Conservation (phyloP, 768 basidiomycete species). For the Tremella yokohamensis region DNA sequence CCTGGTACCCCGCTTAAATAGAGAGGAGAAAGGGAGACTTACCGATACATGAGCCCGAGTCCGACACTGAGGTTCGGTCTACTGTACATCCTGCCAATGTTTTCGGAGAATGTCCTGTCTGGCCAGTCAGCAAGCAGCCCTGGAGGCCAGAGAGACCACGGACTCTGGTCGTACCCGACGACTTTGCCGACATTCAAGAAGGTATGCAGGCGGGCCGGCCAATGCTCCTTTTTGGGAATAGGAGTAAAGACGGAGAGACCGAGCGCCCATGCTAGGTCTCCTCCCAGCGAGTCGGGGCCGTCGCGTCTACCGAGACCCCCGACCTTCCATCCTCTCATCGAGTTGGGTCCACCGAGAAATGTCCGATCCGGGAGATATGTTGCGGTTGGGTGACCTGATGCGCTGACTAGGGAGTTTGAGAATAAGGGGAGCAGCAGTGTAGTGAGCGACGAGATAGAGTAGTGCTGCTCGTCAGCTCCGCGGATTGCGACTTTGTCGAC, state of each 20-base stretch:
- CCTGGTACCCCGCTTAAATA: background rate
- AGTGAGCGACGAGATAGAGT: slow-evolving; percentile 68
- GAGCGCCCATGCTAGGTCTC: slow-evolving; percentile 45
- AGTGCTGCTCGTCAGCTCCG: slow-evolving; percentile 56
- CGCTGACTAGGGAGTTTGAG: slow-evolving; percentile 38
- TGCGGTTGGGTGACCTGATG: slow-evolving; percentile 23
- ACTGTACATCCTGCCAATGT: slow-evolving; percentile 38
- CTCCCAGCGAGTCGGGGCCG: slow-evolving; percentile 49
- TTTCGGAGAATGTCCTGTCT: slow-evolving; percentile 39
- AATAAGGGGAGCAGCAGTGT: slow-evolving; percentile 69
- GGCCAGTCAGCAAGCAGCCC: background rate
- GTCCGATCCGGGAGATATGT: slow-evolving; percentile 65
- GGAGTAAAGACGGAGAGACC: slow-evolving; percentile 44
- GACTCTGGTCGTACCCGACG: slow-evolving; percentile 41
- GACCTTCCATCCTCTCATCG: slow-evolving; percentile 59
- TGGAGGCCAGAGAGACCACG: slow-evolving; percentile 7
- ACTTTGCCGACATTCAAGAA: slow-evolving; percentile 49
- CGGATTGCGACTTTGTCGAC: background rate
- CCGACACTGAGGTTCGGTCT: slow-evolving; percentile 45
- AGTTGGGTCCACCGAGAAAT: slow-evolving; percentile 87
- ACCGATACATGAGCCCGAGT: slow-evolving; percentile 44
- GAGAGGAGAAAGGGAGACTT: slow-evolving; percentile 7
- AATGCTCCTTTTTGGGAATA: slow-evolving; percentile 42
- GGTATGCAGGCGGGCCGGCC: slow-evolving; percentile 44
- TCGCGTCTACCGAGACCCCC: slow-evolving; percentile 45